Percentiles rank a stretch among this genome's conserved stretches.
Conservation (phyloP, 2,329 filamentous ascomycete species). For the Beauveria sp. region DNA sequence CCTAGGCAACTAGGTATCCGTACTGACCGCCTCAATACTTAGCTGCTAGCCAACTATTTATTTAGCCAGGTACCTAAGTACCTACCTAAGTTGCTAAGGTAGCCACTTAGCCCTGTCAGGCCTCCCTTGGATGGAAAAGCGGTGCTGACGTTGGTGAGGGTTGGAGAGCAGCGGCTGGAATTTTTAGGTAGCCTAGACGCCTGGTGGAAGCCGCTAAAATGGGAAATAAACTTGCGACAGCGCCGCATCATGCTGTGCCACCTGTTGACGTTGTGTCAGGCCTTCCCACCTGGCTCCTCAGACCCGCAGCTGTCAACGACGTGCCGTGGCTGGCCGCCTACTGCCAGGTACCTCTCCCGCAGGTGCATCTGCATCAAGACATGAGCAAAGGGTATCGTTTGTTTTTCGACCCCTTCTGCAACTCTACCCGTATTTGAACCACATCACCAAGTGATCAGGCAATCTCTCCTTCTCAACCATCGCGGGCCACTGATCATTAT, state of each 20-base stretch:
- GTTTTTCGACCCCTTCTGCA: neutral
- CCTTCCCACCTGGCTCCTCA: no score
- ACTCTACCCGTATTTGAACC: neutral
- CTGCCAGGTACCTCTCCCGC: neutral
- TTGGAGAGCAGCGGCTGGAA: neutral
- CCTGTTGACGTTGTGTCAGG: no score
- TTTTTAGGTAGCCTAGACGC: neutral
- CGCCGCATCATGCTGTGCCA: neutral
- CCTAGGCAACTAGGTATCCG: no score
- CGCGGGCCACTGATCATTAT: neutral
- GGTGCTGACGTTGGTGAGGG: neutral
- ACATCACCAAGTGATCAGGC: neutral
- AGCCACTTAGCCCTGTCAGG: no score
- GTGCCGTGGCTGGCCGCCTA: neutral
- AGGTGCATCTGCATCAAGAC: neutral
- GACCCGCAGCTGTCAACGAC: conserved; percentile 3
- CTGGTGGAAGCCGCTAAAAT: neutral
- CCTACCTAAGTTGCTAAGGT: no score
- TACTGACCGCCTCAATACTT: no score
- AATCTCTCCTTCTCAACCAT: neutral
- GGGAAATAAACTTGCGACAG: neutral
- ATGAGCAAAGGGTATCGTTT: neutral
- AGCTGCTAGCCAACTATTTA: no score
- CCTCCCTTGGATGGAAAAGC: no score
- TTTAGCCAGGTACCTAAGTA: no score